Conservation (phyloP, 2,329 filamentous ascomycete genomes). For the Pyrenophora seminiperda region DNA sequence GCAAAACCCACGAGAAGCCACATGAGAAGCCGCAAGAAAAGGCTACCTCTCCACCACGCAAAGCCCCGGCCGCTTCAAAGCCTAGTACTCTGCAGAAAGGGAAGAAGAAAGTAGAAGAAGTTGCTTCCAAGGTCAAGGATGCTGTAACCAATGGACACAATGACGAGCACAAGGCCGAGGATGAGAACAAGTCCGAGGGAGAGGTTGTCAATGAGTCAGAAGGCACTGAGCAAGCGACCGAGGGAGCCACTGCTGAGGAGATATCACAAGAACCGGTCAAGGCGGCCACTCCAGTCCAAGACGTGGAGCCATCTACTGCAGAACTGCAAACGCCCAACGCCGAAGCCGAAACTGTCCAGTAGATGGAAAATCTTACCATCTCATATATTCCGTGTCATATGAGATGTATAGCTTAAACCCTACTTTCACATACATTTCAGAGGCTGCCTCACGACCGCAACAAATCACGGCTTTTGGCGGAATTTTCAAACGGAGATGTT, state of each 20-base stretch:
- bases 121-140: conserved; percentile 43
- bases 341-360: conserved; percentile 32
- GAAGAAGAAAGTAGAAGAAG: conserved; percentile 47
- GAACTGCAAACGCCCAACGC: conserved; percentile 34
- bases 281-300: conserved; percentile 23
- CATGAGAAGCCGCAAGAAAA: conserved; percentile 59
- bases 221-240: conserved; percentile 9
- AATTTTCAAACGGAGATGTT: neutral
- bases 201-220: conserved; percentile 18
- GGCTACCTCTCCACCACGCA: conserved; percentile 47
- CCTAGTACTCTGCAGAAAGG: conserved; percentile 37
- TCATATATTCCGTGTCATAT: neutral
- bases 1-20: conserved; percentile 60
- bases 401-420: too few relatives aligned
- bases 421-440: too few relatives aligned
- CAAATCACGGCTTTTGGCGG: neutral
- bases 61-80: conserved; percentile 30
- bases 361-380: conserved; percentile 2
- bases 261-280: conserved; percentile 10
- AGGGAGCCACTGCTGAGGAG: conserved; percentile 10
- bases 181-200: conserved; percentile 22
- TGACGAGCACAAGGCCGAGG: conserved; percentile 13
- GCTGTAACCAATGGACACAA: conserved; percentile 36
- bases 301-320: conserved; percentile 27
- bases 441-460: neutral